Conservation (phyloP, 495 filamentous ascomycete genomes). For the Penicillium mononematosum region DNA sequence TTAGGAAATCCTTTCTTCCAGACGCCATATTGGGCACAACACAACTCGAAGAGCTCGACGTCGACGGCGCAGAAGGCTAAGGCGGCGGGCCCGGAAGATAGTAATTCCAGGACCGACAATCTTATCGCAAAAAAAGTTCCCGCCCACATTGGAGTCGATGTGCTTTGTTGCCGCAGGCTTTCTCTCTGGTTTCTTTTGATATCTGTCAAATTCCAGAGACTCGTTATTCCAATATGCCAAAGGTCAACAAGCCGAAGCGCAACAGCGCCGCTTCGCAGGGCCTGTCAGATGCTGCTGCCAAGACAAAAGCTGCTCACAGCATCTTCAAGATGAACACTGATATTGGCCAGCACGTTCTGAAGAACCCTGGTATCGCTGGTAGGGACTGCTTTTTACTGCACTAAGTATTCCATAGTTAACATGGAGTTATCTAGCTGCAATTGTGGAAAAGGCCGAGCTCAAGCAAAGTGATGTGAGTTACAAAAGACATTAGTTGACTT, state of each 20-base stretch:
- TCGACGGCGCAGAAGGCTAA: conserved; percentile 10
- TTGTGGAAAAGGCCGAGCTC: conserved; percentile 81
- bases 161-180: neutral
- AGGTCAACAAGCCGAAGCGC: conserved; percentile 55
- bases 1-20: conserved; percentile 84
- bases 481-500: neutral
- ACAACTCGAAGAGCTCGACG: conserved; percentile 6
- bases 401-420: neutral
- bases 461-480: conserved; percentile 76
- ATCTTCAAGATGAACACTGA: conserved; percentile 87
- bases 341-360: conserved; percentile 89
- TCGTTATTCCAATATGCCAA: conserved; percentile 29
- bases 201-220: neutral
- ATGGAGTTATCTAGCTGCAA: conserved; percentile 37
- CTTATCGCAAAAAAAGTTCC: conserved; percentile 42
- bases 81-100: conserved; percentile 18
- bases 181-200: neutral
- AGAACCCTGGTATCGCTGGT: conserved; percentile 90
- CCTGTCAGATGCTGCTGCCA: conserved; percentile 50
- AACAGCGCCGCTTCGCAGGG: conserved; percentile 48
- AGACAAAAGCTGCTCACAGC: conserved; percentile 62
- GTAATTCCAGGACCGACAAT: conserved; percentile 39
- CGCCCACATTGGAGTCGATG: conserved; percentile 16
- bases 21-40: conserved; percentile 57
- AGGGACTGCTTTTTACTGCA: conserved; percentile 22